Evolutionary conservation across 1,139 yeast species (phyloP), one percentile per base, ranked within the genome.

Genomic region (Blastobotrys arbuscula): DNA sequence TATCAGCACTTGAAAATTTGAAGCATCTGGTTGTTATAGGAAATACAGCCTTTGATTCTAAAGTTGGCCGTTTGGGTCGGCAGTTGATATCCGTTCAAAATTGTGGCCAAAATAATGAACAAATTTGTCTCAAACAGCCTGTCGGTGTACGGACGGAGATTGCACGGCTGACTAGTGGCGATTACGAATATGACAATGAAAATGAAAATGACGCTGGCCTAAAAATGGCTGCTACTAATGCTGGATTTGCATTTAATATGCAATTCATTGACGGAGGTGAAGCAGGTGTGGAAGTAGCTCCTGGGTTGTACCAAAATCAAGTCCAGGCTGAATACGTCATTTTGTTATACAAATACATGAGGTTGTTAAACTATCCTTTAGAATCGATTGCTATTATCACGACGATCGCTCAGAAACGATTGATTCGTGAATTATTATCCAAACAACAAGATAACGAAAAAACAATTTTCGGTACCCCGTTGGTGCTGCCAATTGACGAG

Each of bases 261-360:
- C 82, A 78, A 56, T 61, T 72, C 30, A 62, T 79, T 19, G 56
- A 70, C 24, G 70, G 72, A 2, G 64, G 58, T 1, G 68, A 64
- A 34, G 61, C 55, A 41, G 56, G 31, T 16, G 43, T 50, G 59
- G 2, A 67, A 65, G 45, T 63, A 62, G 2, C 50, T 56, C 1
- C 59, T 64, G 8, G 64, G 57, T 1, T 53, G 58, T 61, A 59
- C 53, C 72, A 74, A 50, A 75, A 74, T 51, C 55, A 76, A 10
- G 75, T 70, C 10, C 85, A 81, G 55, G 85, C 84, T 0, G 81
- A 78, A 54, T 76, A 67, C 53, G 68, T 75, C 13, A 77, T 77
- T 9, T 64, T 67, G 0, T 55, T 79, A 9, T 79, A 68, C 57
- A 72, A 70, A 60, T 78, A 76, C 55, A 65, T 81, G 75, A 59